Base-by-base conservation (phyloP, 495 filamentous ascomycete genomes). In the Penicillium turbatum region DNA sequence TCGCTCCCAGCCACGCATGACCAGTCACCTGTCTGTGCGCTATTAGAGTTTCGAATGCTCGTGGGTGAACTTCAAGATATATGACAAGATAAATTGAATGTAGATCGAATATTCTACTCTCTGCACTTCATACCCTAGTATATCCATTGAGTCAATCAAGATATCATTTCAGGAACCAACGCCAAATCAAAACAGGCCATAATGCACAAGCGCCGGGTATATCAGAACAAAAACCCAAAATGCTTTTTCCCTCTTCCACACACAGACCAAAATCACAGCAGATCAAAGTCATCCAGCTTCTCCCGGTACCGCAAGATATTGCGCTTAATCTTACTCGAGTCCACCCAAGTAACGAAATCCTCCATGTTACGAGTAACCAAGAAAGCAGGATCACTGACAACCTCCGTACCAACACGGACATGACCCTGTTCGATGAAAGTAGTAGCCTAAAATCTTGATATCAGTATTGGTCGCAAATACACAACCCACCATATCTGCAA, bases 261-360 rank as follows among this genome's bases (percentile, higher is more conserved):
- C 4, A 4, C 21, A 46, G 11, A 41, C 35, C 4, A 6, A 34
- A 26, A 40, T 70, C 58, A 95, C 60, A 96, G 74, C 61, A 96
- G 75, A 76, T 97, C 95, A 65, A 92, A 97, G 72, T 98, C 93
- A 76, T 98, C 93, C 74, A 96, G 67, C 74, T 96, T 90, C 70
- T 96, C 89, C 53, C 90, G 83, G 67, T 97, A 98, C 65, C 84
- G 86, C 82, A 95, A 82, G 51, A 97, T 92, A 60, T 86, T 92
- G 64, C 86, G 79, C 85, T 93, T 96, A 74, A 97, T 96, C 87
- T 96, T 97, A 68, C 87, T 92, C 46, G 86, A 87, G 59, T 95
- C 89, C 27, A 92, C 88, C 93, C 93, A 98, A 4, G 93, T 97
- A 21, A 98, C 87, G 53, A 92, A 97, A 70, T 98, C 93, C 74